These are phyloP conservation scores for Pythium coloratum DNA, from an alignment of 352 stramenopile genomes.

Conservation along the genomic window DNA sequence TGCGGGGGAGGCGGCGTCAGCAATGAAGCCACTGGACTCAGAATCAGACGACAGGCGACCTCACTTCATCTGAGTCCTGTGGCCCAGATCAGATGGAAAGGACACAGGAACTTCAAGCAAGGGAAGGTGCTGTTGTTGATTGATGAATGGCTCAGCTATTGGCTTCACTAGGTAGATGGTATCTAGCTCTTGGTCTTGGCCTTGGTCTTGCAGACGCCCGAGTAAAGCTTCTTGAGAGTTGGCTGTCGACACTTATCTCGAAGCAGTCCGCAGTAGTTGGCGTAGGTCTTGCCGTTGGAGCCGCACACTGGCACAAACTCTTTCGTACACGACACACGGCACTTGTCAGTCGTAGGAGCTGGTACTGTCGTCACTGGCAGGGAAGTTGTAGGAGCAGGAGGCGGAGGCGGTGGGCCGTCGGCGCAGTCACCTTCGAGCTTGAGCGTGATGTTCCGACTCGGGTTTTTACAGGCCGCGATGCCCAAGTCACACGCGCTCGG, in stretches of 20 bases:
- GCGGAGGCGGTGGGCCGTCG: not conserved
- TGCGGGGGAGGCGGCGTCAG: conserved; percentile 2
- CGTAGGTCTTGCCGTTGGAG: conserved; percentile 26
- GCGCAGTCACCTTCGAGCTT: conserved; percentile 28
- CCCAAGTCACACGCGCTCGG: conserved; percentile 41
- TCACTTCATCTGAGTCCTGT: not conserved
- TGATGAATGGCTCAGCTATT: not conserved
- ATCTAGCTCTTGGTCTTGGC: not conserved
- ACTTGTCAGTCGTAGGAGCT: not conserved
- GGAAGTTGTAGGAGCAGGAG: not conserved
- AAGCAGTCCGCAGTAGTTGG: conserved; percentile 20
- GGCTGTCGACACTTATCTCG: conserved; percentile 16
- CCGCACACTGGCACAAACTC: conserved; percentile 17
- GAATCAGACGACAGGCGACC: conserved; percentile 5
- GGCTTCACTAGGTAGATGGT: not conserved
- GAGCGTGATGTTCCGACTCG: conserved; percentile 20
- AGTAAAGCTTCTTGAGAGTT: not conserved
- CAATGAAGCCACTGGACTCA: conserved; percentile 5
- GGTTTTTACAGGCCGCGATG: conserved; percentile 37
- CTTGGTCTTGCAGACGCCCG: not conserved
- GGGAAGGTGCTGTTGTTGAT: not conserved
- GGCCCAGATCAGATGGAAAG: not conserved
- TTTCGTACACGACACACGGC: conserved; percentile 14
- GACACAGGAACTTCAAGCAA: not conserved
- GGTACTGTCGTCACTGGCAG: not conserved